These are phyloP conservation scores for Candida qinlingensis DNA, from an alignment of 805 yeast genomes.

Conservation along the genomic window DNA sequence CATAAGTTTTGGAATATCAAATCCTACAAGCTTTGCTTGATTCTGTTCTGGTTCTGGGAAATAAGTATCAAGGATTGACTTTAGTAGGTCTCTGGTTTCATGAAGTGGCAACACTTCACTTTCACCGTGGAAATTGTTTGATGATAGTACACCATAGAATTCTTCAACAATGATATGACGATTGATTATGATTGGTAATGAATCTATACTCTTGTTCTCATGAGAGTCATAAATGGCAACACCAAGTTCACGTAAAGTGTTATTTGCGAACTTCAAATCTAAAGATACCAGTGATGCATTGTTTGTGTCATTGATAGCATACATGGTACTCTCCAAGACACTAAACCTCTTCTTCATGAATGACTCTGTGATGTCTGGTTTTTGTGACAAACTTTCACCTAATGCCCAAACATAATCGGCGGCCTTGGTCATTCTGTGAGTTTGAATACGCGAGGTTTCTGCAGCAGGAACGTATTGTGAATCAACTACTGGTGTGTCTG, in stretches of 20 bases:
- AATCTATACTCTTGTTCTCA: neutral
- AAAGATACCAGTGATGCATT: slow-evolving; percentile 1
- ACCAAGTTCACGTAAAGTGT: slow-evolving; percentile 6
- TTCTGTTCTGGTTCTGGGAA: neutral
- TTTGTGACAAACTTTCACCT: neutral
- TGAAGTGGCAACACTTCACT: slow-evolving; percentile 10
- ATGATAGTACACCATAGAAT: slow-evolving; percentile 17
- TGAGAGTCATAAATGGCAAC: slow-evolving; percentile 3
- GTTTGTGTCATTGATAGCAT: slow-evolving; percentile 2
- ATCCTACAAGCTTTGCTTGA: neutral
- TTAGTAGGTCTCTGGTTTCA: slow-evolving; percentile 2
- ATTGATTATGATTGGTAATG: neutral
- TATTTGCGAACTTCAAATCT: neutral
- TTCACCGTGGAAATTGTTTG: slow-evolving; percentile 17
- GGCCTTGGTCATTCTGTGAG: slow-evolving; percentile 3
- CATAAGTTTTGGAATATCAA: neutral
- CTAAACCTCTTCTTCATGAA: neutral
- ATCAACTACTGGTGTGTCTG: no score
- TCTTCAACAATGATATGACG: slow-evolving; percentile 18
- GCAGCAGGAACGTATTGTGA: neutral
- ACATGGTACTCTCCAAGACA: slow-evolving; percentile 1
- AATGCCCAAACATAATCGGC: slow-evolving; percentile 11
- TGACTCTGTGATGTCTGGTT: neutral
- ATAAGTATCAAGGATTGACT: neutral
- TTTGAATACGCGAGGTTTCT: neutral